Evolutionary conservation across 2,329 filamentous ascomycete genomes (phyloP).

Genomic region (Trichoderma semiorbis): DNA sequence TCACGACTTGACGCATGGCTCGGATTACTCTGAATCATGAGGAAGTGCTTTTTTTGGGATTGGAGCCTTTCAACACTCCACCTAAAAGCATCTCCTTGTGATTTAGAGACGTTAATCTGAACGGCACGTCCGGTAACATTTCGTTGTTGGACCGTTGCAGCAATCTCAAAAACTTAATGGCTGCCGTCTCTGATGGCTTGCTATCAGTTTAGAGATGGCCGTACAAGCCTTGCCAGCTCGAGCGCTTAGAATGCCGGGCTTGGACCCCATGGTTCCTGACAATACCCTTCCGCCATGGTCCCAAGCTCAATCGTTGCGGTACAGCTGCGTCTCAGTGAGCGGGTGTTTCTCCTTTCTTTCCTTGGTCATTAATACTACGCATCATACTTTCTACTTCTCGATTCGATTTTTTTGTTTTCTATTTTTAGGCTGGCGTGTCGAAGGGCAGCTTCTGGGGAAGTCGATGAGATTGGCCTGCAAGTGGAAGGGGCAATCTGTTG

Average conservation of each 20-base stretch:
- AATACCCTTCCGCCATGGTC: not conserved
- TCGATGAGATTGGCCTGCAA: not conserved
- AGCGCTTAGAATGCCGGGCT: constrained; percentile 16
- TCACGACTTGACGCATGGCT: constrained; percentile 39
- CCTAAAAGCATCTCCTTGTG: constrained; percentile 14
- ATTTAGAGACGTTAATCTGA: constrained; percentile 30
- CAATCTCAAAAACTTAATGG: constrained; percentile 19
- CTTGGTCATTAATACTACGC: constrained; percentile 26
- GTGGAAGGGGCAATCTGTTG: not conserved
- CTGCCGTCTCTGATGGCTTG: not conserved
- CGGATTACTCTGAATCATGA: constrained; percentile 31
- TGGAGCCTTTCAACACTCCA: constrained; percentile 1
- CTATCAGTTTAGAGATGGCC: not conserved
- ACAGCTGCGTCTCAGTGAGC: constrained; percentile 32
- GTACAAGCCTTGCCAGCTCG: constrained; percentile 14
- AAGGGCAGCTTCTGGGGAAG: constrained; percentile 37
- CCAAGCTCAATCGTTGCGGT: constrained; percentile 36
- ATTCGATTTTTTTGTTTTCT: constrained; percentile 23
- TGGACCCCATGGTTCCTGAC: not conserved
- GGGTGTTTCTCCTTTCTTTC: constrained; percentile 31
- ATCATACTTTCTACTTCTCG: constrained; percentile 19
- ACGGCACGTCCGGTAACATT: constrained; percentile 40
- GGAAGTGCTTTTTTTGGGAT: not conserved
- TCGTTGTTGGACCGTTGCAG: constrained; percentile 21
- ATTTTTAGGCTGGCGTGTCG: constrained; percentile 27